Evolutionary conservation across 163 green algal genomes (phyloP).

Genomic region (Prototheca wickerhamii): DNA sequence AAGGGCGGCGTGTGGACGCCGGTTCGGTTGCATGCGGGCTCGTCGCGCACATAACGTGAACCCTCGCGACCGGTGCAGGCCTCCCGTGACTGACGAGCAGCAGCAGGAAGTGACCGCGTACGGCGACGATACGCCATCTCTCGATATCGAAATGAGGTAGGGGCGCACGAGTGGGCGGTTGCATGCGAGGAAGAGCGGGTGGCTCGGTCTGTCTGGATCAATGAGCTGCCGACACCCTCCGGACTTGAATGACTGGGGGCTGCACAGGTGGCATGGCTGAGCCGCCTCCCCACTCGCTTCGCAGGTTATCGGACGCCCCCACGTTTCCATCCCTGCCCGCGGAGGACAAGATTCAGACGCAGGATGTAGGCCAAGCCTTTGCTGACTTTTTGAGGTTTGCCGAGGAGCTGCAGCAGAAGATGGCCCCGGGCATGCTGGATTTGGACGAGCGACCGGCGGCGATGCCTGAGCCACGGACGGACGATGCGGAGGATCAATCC

Average conservation of each 20-base stretch:
- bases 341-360: slow-evolving; percentile 2
- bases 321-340: background rate
- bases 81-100: slow-evolving; percentile 13
- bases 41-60: background rate
- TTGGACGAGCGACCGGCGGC: background rate
- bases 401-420: slow-evolving; percentile 23
- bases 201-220: too few relatives aligned
- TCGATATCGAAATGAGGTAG: background rate
- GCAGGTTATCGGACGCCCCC: background rate
- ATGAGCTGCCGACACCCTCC: too few relatives aligned
- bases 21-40: background rate
- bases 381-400: slow-evolving; percentile 23
- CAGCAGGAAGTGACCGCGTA: slow-evolving; percentile 10
- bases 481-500: background rate
- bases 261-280: too few relatives aligned
- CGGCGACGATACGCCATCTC: background rate
- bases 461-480: background rate
- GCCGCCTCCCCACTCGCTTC: too few relatives aligned
- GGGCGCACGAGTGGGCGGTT: background rate
- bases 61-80: background rate
- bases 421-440: slow-evolving; percentile 6
- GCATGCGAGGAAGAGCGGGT: background rate
- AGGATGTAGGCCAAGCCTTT: slow-evolving; percentile 20
- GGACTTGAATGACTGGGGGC: too few relatives aligned
- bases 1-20: background rate